These are phyloP conservation scores for Pugionium dolabratum DNA, from an alignment of 345 rosid genomes.

Conservation along the genomic window DNA sequence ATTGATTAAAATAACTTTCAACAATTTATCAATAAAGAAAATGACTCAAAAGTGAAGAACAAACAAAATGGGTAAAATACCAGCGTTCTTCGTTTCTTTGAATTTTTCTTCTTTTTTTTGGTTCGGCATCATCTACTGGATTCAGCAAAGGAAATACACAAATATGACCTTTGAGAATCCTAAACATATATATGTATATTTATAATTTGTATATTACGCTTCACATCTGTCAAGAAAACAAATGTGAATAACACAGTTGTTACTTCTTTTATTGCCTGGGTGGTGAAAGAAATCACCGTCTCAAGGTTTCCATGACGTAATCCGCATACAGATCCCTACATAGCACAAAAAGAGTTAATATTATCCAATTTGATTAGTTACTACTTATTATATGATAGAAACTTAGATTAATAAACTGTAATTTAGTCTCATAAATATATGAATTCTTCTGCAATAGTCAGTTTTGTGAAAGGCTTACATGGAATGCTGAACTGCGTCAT, in stretches of 20 bases:
- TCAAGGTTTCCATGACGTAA: conserved; percentile 71
- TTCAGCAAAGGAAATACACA: conserved; percentile 36
- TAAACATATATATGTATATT: conserved; percentile 13
- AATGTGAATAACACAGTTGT: conserved; percentile 17
- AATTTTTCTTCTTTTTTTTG: conserved; percentile 19
- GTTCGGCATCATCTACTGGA: conserved; percentile 44
- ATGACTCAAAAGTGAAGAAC: conserved; percentile 22
- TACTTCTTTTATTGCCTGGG: conserved; percentile 22
- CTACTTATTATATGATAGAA: not conserved
- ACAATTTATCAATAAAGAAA: not conserved
- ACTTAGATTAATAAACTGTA: too few relatives aligned
- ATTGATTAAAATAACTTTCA: too few relatives aligned
- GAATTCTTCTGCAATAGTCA: not conserved
- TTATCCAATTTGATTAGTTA: not conserved
- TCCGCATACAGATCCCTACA: conserved; percentile 92
- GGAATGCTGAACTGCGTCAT: conserved; percentile 82
- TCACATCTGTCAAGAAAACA: conserved; percentile 27
- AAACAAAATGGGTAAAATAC: conserved; percentile 23
- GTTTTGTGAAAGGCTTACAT: conserved; percentile 53
- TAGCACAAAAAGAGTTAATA: conserved; percentile 9
- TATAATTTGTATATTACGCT: conserved; percentile 11
- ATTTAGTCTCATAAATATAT: too few relatives aligned
- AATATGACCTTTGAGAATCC: conserved; percentile 24
- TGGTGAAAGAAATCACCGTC: conserved; percentile 48
- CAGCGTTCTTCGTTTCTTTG: not conserved